Evolutionary conservation across 805 yeast species (phyloP), one percentile per base, ranked within the genome.

Genomic region (Ogataea polymorpha): DNA sequence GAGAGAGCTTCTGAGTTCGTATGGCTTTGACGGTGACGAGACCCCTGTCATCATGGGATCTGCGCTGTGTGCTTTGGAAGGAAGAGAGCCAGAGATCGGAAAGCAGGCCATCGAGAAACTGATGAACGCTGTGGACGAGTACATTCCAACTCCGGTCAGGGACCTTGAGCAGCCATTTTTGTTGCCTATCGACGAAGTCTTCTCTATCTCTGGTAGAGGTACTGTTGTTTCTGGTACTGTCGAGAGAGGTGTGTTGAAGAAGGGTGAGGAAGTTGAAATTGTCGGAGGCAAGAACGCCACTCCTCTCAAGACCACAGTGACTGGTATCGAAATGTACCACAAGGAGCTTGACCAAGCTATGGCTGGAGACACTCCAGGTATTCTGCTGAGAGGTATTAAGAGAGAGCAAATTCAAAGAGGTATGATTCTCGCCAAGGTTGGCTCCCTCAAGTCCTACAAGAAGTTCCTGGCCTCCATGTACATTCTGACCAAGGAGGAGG

Each of bases 331-430:
- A 79, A 91, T 90, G 97, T 93, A 93, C 82, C 90, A 89, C 82
- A 93, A 93, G 79, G 98, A 93, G 68, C 82, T 93, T 61, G 98
- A 90, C 72, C 77, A 81, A 60, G 98, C 98, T 54, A 85, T 85
- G 82, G 99, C 96, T 62, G 99, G 99, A 77, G 99, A 93, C 74
- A 93, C 95, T 70, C 95, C 96, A 66, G 99, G 99, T 72, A 80
- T 93, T 58, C 75, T 93, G 67, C 78, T 93, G 67, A 89, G 99
- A 79, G 98, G 98, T 79, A 80, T 91, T 67, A 90, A 89, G 82
- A 88, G 97, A 76, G 99, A 93, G 61, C 96, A 93, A 65, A 75
- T 93, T 58, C 77, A 79, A 70, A 86, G 99, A 75, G 99, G 99
- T 74, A 91, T 91, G 98, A 95, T 93, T 55, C 72, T 89, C 58